Conservation (phyloP, 129 eudicot species). For the Heracleum sosnowskyi region DNA sequence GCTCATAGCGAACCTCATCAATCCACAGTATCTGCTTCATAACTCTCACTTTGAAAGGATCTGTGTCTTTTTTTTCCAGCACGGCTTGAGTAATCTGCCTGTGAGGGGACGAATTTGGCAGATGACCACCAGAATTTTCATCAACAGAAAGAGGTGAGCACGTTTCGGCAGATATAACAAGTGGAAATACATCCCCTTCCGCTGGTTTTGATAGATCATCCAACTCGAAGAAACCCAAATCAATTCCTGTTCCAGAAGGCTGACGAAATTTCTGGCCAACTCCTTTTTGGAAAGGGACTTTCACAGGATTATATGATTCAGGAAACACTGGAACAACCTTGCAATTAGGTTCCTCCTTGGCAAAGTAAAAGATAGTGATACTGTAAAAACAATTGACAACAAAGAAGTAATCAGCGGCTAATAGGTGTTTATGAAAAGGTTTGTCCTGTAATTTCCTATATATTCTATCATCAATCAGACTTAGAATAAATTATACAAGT, state of each 20-base stretch:
- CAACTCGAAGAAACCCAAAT: constrained; percentile 61
- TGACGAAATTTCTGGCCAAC: constrained; percentile 58
- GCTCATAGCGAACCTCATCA: constrained; percentile 79
- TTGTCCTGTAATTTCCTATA: not conserved
- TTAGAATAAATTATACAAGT: not conserved
- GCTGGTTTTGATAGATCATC: constrained; percentile 62
- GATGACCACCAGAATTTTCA: constrained; percentile 19
- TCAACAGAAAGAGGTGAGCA: constrained; percentile 17
- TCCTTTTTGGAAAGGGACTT: constrained; percentile 62
- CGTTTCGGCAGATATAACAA: constrained; percentile 78
- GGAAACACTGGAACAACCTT: constrained; percentile 46
- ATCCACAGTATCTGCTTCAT: constrained; percentile 72
- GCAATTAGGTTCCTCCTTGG: constrained; percentile 55
- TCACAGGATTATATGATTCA: constrained; percentile 50
- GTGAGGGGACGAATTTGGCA: constrained; percentile 37
- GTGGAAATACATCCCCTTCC: constrained; percentile 55
- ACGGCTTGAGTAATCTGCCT: constrained; percentile 83
- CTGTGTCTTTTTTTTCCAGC: constrained; percentile 45
- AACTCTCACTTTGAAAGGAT: constrained; percentile 52
- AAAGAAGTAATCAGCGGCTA: constrained; percentile 9
- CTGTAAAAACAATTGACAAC: constrained; percentile 25
- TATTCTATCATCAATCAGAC: not conserved
- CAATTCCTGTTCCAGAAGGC: constrained; percentile 76
- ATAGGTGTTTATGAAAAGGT: not conserved
- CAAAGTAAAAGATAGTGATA: constrained; percentile 76